A percentile compares a stretch with the other conserved stretches of the same genome.
These are phyloP conservation scores for Chlamydomonas eustigma DNA, from an alignment of 139 green algal species.

Conservation along the genomic window DNA sequence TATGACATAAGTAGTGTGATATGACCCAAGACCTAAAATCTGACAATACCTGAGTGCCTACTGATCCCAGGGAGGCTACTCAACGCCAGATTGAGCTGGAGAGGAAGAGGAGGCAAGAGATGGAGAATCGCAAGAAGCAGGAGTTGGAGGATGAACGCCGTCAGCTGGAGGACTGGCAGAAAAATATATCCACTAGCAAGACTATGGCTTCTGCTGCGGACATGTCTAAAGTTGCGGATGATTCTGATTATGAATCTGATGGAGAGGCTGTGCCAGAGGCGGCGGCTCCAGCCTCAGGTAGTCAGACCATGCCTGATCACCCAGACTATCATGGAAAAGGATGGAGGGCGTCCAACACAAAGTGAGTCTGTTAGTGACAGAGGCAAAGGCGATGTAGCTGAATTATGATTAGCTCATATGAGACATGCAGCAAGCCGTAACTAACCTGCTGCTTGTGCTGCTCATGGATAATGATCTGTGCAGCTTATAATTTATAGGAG, in stretches of 20 bases:
- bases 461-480: no score
- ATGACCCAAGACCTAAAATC: no score
- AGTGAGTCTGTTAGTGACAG: not conserved
- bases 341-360: slow-evolving; percentile 13
- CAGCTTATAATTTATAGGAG: no score
- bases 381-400: no score
- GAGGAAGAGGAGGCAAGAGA: slow-evolving; percentile 21
- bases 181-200: no score
- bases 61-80: slow-evolving; percentile 4
- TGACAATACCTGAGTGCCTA: no score
- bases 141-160: slow-evolving; percentile 44
- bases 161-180: not conserved
- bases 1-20: no score
- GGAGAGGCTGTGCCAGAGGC: slow-evolving; percentile 11
- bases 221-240: slow-evolving; percentile 26
- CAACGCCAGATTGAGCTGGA: slow-evolving; percentile 48
- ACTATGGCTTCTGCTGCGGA: no score
- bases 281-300: not conserved
- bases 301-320: slow-evolving; percentile 40
- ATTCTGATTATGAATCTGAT: slow-evolving; percentile 55
- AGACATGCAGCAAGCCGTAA: no score
- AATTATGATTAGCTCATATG: no score
- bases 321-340: slow-evolving; percentile 50
- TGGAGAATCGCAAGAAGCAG: slow-evolving; percentile 39
- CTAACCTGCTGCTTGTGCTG: no score